Conservation (phyloP, 1,139 yeast genomes). For the Geotrichum bryndzae region DNA sequence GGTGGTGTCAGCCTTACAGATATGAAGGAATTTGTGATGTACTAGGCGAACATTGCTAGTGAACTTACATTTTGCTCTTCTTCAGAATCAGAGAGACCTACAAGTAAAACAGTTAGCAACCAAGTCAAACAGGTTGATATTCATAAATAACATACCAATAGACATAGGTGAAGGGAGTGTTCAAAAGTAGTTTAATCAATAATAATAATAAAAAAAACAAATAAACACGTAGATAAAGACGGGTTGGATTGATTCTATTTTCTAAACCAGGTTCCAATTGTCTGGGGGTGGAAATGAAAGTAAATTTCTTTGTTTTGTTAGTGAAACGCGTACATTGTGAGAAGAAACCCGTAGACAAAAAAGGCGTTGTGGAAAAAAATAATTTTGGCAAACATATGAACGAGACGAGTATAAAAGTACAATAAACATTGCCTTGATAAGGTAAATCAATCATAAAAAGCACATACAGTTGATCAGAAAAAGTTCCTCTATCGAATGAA, state of each 20-base stretch:
- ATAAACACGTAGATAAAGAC: neutral
- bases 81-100: neutral
- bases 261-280: neutral
- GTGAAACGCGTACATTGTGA: neutral
- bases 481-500: neutral
- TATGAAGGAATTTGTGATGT: neutral
- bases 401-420: neutral
- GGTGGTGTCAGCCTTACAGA: neutral
- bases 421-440: neutral
- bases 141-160: neutral
- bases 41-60: neutral
- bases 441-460: neutral
- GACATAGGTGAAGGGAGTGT: neutral
- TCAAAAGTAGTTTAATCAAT: neutral
- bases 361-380: neutral
- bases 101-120: neutral
- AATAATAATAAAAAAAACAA: neutral
- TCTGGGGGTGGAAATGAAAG: neutral
- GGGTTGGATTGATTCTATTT: neutral
- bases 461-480: neutral
- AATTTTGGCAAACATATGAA: conserved; percentile 4
- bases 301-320: neutral
- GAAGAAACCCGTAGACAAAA: neutral
- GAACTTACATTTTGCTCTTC: neutral
- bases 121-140: neutral